These are phyloP conservation scores for Calocera viscosa DNA, from an alignment of 768 basidiomycete species.

Conservation along the genomic window DNA sequence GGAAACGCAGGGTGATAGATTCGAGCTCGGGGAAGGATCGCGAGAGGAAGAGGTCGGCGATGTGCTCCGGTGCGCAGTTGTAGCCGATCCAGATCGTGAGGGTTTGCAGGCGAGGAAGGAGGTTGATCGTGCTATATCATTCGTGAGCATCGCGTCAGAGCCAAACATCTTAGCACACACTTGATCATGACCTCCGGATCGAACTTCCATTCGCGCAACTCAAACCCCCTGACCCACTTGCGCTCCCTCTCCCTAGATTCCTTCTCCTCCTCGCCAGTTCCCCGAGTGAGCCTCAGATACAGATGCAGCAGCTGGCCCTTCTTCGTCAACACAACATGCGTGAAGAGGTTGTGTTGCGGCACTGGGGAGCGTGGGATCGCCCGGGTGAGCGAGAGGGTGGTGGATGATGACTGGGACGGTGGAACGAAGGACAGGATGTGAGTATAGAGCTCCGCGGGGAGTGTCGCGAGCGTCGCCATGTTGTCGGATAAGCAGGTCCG, in stretches of 20 bases:
- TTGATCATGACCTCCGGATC: conserved; percentile 68
- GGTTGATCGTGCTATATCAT: conserved; percentile 14
- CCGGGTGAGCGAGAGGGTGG: conserved; percentile 46
- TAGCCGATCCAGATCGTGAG: conserved; percentile 63
- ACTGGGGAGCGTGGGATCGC: conserved; percentile 52
- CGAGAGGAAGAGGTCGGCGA: conserved; percentile 49
- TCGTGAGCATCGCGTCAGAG: neutral
- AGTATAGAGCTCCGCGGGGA: conserved; percentile 59
- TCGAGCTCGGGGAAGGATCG: conserved; percentile 37
- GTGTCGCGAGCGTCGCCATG: conserved; percentile 26
- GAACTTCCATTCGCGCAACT: conserved; percentile 50
- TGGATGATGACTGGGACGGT: conserved; percentile 35
- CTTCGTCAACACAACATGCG: conserved; percentile 39
- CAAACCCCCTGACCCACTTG: conserved; percentile 38
- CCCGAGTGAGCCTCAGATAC: conserved; percentile 40
- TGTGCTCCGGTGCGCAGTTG: conserved; percentile 67
- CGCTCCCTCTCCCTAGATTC: conserved; percentile 21
- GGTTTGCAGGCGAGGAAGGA: conserved; percentile 40
- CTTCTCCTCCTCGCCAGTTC: conserved; percentile 9
- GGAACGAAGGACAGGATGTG: conserved; percentile 45
- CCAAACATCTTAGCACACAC: conserved; percentile 9
- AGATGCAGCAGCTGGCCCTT: conserved; percentile 44
- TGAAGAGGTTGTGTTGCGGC: conserved; percentile 45
- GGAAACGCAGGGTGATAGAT: conserved; percentile 56
- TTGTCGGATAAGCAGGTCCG: too few species aligned